These are phyloP conservation scores for Fusarium nygamai DNA, from an alignment of 2,329 filamentous ascomycete genomes.

Conservation along the genomic window DNA sequence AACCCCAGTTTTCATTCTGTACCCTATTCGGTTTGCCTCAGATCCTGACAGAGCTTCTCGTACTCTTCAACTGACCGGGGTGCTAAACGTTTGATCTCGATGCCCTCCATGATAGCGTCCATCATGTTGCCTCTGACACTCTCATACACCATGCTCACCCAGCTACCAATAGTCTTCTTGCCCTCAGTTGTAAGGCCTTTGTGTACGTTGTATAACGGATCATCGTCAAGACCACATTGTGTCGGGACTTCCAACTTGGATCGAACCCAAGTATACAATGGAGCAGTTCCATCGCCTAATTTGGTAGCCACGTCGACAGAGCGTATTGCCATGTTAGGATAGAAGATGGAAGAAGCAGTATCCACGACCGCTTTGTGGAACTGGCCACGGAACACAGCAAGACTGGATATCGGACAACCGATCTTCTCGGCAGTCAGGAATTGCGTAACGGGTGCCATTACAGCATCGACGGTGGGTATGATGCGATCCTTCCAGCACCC, in stretches of 20 bases:
- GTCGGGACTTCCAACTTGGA: constrained; percentile 41
- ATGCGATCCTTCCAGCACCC: constrained; percentile 46
- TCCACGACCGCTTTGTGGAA: constrained; percentile 35
- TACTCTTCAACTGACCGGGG: constrained; percentile 37
- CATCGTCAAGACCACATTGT: constrained; percentile 47
- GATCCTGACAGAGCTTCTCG: constrained; percentile 32
- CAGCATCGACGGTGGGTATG: constrained; percentile 40
- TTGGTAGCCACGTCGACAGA: constrained; percentile 39
- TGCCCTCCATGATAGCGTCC: constrained; percentile 42
- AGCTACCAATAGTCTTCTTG: constrained; percentile 48
- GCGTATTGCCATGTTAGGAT: constrained; percentile 38
- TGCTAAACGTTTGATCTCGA: constrained; percentile 31
- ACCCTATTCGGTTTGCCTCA: neutral
- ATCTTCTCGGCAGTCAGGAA: constrained; percentile 35
- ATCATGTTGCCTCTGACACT: constrained; percentile 42
- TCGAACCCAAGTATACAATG: constrained; percentile 46
- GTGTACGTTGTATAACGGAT: constrained; percentile 41
- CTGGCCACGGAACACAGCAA: constrained; percentile 35
- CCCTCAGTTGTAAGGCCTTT: constrained; percentile 33
- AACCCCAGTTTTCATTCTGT: too few species aligned
- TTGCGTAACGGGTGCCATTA: constrained; percentile 42
- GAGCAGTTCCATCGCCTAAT: constrained; percentile 45
- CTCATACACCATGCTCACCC: constrained; percentile 48
- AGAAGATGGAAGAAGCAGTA: constrained; percentile 39
- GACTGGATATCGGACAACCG: constrained; percentile 38